phyloP scores from a whole-genome alignment of 805 yeast genomes.

The Zygoascus tannicola region DNA sequence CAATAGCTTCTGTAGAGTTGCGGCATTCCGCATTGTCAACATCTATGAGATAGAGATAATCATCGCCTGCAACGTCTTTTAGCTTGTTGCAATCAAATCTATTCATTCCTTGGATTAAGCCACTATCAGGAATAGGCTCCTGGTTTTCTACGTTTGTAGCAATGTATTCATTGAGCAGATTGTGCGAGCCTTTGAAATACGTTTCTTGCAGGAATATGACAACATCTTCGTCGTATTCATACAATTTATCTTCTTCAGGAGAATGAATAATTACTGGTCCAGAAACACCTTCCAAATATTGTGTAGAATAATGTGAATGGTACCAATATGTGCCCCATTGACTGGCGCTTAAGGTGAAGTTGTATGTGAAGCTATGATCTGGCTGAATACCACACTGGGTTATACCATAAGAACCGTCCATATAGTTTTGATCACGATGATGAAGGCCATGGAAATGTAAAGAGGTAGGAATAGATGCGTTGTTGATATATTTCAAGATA shows the following conservation, averaged over 20 bases:
- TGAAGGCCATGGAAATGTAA: slow-evolving; percentile 49
- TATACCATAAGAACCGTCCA: slow-evolving; percentile 44
- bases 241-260: slow-evolving; percentile 25
- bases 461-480: slow-evolving; percentile 32
- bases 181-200: slow-evolving; percentile 32
- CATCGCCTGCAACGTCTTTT: slow-evolving; percentile 1
- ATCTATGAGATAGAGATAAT: slow-evolving; percentile 13
- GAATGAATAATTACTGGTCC: slow-evolving; percentile 41
- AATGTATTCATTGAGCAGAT: slow-evolving; percentile 29
- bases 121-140: slow-evolving; percentile 34
- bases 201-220: slow-evolving; percentile 35
- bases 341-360: slow-evolving; percentile 30
- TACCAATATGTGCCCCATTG: slow-evolving; percentile 49
- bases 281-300: slow-evolving; percentile 40
- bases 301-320: slow-evolving; percentile 42
- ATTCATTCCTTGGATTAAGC: slow-evolving; percentile 35
- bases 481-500: slow-evolving; percentile 33
- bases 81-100: slow-evolving; percentile 23
- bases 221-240: slow-evolving; percentile 24
- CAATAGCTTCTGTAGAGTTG: slow-evolving; percentile 17
- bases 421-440: slow-evolving; percentile 37
- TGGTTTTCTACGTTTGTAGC: slow-evolving; percentile 35
- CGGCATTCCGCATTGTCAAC: slow-evolving; percentile 18
- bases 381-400: slow-evolving; percentile 44
- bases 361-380: slow-evolving; percentile 35